phyloP scores from a whole-genome alignment of 345 rosid species.

The Brassica rapa region DNA sequence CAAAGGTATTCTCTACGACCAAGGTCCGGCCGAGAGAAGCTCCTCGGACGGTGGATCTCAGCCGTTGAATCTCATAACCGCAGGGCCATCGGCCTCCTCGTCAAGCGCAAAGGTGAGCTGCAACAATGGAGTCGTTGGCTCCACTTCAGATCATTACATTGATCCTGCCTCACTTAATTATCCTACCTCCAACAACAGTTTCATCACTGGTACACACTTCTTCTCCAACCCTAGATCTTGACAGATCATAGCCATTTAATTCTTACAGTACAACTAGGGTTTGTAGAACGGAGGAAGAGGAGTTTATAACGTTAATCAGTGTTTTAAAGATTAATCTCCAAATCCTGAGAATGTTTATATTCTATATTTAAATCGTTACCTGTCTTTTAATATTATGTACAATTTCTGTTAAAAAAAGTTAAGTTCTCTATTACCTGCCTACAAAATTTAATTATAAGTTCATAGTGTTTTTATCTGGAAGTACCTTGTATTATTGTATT shows the following conservation, averaged over 20 bases:
- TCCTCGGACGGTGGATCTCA: conserved; percentile 31
- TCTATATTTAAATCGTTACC: background rate
- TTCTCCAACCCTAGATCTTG: conserved; percentile 82
- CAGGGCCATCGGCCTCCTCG: conserved; percentile 37
- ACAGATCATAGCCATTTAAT: conserved; percentile 14
- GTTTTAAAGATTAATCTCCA: background rate
- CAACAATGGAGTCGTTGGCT: conserved; percentile 38
- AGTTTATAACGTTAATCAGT: conserved; percentile 6
- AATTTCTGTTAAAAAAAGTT: background rate
- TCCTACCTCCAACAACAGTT: conserved; percentile 73
- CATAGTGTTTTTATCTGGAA: background rate
- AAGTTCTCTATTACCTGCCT: background rate
- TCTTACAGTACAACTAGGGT: conserved; percentile 17
- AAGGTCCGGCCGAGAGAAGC: conserved; percentile 50
- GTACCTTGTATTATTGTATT: background rate
- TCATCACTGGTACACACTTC: conserved; percentile 84
- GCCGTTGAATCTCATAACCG: conserved; percentile 53
- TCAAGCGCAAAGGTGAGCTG: conserved; percentile 43
- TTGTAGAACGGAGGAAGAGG: background rate
- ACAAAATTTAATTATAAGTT: background rate
- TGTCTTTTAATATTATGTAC: background rate
- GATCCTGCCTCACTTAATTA: conserved; percentile 42
- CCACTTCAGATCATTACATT: conserved; percentile 37
- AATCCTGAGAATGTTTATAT: conserved; percentile 1
- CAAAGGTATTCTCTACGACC: conserved; percentile 90